A percentile compares a stretch with the other conserved stretches of the same genome.
phyloP scores from a whole-genome alignment of 352 stramenopile genomes.

The Phytophthora agathidicida region DNA sequence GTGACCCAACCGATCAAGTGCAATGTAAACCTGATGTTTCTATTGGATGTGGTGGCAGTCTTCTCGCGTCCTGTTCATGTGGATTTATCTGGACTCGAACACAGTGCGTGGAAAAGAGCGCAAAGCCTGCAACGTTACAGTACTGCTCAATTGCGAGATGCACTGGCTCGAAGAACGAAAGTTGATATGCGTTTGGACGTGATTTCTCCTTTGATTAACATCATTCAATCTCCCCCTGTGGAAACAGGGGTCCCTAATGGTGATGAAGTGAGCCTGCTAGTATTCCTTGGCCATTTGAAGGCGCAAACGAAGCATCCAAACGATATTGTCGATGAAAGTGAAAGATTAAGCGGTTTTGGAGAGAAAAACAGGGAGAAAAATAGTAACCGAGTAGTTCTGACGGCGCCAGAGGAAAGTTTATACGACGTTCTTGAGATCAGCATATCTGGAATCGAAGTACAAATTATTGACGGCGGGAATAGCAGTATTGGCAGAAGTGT shows the following conservation, averaged over 20 bases:
- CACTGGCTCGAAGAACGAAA: constrained; percentile 70
- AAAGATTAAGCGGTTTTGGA: constrained; percentile 4
- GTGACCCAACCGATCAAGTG: constrained; percentile 85
- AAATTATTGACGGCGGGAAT: constrained; percentile 47
- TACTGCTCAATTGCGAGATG: constrained; percentile 71
- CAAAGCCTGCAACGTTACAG: constrained; percentile 83
- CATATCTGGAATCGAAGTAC: constrained; percentile 81
- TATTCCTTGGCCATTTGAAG: constrained; percentile 81
- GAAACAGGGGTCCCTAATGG: constrained; percentile 13
- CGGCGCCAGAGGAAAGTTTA: constrained; percentile 47
- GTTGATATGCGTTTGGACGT: constrained; percentile 79
- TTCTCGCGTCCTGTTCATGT: constrained; percentile 79
- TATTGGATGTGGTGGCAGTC: constrained; percentile 69
- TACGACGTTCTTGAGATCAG: constrained; percentile 83
- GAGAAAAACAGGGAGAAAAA: constrained; percentile 3
- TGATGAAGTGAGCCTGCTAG: constrained; percentile 56
- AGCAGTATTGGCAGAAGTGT: constrained; percentile 11
- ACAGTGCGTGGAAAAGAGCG: constrained; percentile 74
- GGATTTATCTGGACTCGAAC: constrained; percentile 74
- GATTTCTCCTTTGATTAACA: constrained; percentile 80
- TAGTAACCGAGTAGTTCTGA: constrained; percentile 13
- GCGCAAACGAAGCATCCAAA: constrained; percentile 58
- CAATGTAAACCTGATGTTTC: constrained; percentile 76
- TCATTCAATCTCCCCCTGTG: constrained; percentile 57
- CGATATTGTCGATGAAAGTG: constrained; percentile 20